A percentile compares a stretch with the other conserved stretches of the same genome.
These are phyloP conservation scores for Marvania coccoides DNA, from an alignment of 139 green algal species.

Conservation along the genomic window DNA sequence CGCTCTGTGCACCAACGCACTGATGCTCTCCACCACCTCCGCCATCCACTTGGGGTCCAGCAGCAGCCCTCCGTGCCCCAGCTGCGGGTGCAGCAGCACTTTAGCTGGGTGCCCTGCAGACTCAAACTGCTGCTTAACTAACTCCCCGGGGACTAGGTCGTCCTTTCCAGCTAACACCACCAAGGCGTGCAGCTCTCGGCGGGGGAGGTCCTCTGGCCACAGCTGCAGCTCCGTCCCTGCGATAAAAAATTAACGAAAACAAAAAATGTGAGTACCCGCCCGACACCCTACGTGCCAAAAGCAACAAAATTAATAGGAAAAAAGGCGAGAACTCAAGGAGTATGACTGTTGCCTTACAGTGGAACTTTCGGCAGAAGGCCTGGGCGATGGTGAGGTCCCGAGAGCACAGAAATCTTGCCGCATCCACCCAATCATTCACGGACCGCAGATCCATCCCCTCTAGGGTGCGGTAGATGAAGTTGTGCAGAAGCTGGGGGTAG, in stretches of 20 bases:
- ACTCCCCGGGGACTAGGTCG: conserved; percentile 34
- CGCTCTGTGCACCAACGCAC: conserved; percentile 9
- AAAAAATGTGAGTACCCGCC: too few species aligned
- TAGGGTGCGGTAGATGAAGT: conserved; percentile 38
- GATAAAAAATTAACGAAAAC: too few species aligned
- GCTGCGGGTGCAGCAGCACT: conserved; percentile 32
- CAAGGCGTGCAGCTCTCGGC: background rate
- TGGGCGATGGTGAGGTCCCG: conserved; percentile 45
- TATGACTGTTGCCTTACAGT: too few species aligned
- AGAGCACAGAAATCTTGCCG: conserved; percentile 27
- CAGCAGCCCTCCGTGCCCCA: conserved; percentile 42
- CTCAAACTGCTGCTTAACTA: conserved; percentile 33
- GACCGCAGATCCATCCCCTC: background rate
- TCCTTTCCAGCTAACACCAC: conserved; percentile 30
- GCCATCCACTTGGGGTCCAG: conserved; percentile 19
- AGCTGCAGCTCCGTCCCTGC: conserved; percentile 41
- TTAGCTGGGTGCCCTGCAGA: conserved; percentile 2
- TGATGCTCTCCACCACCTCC: conserved; percentile 15
- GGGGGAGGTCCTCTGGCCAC: conserved; percentile 47
- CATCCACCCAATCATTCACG: conserved; percentile 7
- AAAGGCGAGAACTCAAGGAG: too few species aligned
- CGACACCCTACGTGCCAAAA: too few species aligned
- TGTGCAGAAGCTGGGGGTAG: conserved; percentile 43
- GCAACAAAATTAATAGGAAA: too few species aligned
- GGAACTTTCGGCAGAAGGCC: conserved; percentile 49